Base-by-base conservation (phyloP, 345 rosid species). In the Hevea brasiliensis region DNA sequence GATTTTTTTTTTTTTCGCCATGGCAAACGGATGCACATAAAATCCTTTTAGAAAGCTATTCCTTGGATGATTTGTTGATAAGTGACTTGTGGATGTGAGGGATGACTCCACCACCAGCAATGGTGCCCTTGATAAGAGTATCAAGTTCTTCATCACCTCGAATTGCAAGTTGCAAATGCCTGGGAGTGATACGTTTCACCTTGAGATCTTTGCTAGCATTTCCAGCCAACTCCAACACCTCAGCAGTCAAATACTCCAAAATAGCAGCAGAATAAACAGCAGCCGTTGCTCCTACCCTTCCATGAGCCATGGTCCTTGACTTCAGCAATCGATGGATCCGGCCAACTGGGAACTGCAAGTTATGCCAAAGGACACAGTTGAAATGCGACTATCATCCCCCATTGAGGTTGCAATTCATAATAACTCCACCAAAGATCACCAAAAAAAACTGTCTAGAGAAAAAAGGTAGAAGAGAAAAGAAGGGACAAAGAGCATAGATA, bases 61-160 rank as follows among this genome's bases (percentile, higher is more conserved):
- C 67, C 27, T 62, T 62, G 27, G 67, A 62, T 12, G 67, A 62
- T 62, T 62, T 72, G 67, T 44, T 72, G 57, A 72, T 61, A 15
- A 72, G 59, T 0, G 67, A 72, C 47, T 59, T 61, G 58, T 60
- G 67, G 56, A 61, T 72, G 29, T 72, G 74, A 57, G 74, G 74
- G 32, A 72, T 72, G 57, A 72, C 74, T 21, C 74, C 74, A 45
- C 66, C 74, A 45, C 74, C 67, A 60, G 74, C 67, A 15, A 72
- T 40, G 29, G 67, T 40, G 40, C 50, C 67, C n/a, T 40, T 62
- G 50, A 62, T 40, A 15, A 62, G 67, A 35, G 74, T 72, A 32
- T 61, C 74, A 15, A 72, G 67, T 61, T 72, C 74, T 72, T 72
- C 74, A 60, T 72, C 74, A 41, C 58, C 67, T 24, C 67, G 57